phyloP scores from a whole-genome alignment of 371 early-diverging fungal species.

The Mucor mucedo region DNA sequence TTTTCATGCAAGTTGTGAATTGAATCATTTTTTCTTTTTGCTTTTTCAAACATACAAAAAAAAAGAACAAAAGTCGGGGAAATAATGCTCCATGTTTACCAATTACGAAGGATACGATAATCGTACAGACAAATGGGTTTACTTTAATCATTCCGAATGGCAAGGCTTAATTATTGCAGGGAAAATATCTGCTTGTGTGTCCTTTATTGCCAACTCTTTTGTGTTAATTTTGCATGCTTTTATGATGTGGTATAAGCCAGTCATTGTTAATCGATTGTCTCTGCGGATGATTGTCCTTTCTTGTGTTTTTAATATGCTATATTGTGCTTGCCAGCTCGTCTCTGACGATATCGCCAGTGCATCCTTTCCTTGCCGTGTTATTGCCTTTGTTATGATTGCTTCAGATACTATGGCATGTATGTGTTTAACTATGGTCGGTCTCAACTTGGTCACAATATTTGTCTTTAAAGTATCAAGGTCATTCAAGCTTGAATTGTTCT shows the following conservation, averaged over 20 bases:
- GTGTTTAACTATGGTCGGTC: constrained; percentile 41
- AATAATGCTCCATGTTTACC: constrained; percentile 2
- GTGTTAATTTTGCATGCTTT: constrained; percentile 28
- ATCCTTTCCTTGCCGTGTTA: constrained; percentile 17
- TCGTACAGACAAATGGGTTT: neutral
- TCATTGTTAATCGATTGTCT: constrained; percentile 38
- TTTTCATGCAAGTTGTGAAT: neutral
- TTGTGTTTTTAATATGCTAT: constrained; percentile 28
- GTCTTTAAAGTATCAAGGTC: constrained; percentile 30
- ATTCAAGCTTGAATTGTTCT: constrained; percentile 33
- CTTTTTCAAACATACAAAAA: neutral
- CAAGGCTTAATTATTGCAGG: constrained; percentile 9
- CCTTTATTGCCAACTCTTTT: constrained; percentile 18
- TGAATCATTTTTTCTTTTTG: constrained; percentile 2
- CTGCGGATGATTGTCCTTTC: constrained; percentile 40
- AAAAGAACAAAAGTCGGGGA: neutral
- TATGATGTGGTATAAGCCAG: constrained; percentile 29
- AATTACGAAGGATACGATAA: neutral
- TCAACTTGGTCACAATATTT: constrained; percentile 43
- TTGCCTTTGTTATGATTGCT: constrained; percentile 27
- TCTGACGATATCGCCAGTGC: constrained; percentile 13
- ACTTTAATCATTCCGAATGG: constrained; percentile 9
- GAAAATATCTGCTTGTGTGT: constrained; percentile 15
- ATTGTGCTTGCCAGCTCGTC: constrained; percentile 21
- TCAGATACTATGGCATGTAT: constrained; percentile 38